A percentile compares a stretch with the other conserved stretches of the same genome.
These are phyloP conservation scores for Dinochytrium kinnereticum DNA, from an alignment of 371 early-diverging fungal genomes.

Conservation along the genomic window DNA sequence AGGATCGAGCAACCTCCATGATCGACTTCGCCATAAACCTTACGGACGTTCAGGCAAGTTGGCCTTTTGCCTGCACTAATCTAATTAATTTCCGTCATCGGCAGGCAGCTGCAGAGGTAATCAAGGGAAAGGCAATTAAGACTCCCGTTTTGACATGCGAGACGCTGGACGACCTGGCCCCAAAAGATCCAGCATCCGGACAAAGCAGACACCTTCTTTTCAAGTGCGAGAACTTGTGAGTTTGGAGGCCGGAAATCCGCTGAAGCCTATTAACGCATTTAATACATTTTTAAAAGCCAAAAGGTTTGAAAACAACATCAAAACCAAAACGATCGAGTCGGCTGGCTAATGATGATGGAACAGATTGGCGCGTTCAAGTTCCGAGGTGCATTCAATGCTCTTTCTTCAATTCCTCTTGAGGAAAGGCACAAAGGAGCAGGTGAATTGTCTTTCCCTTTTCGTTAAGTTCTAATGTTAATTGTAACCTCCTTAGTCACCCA, in stretches of 20 bases:
- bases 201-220: slow-evolving; percentile 47
- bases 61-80: not conserved
- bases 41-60: not conserved
- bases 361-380: slow-evolving; percentile 63
- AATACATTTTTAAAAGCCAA: not conserved
- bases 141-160: slow-evolving; percentile 60
- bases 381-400: slow-evolving; percentile 64
- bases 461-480: not conserved
- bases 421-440: slow-evolving; percentile 20
- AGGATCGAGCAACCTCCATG: not conserved
- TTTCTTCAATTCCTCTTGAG: slow-evolving; percentile 5
- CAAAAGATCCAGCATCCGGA: not conserved
- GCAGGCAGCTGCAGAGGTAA: slow-evolving; percentile 51
- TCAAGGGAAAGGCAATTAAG: slow-evolving; percentile 47
- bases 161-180: slow-evolving; percentile 42
- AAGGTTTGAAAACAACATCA: not conserved
- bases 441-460: not conserved
- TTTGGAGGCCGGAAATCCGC: not conserved
- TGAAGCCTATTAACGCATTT: not conserved
- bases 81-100: not conserved
- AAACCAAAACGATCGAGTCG: no score
- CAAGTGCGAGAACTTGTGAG: slow-evolving; percentile 64
- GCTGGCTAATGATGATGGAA: not conserved
- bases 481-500: not conserved
- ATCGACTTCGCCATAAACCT: not conserved